Conservation (phyloP, 371 early-diverging fungal genomes). For the Phascolomyces articulosus region DNA sequence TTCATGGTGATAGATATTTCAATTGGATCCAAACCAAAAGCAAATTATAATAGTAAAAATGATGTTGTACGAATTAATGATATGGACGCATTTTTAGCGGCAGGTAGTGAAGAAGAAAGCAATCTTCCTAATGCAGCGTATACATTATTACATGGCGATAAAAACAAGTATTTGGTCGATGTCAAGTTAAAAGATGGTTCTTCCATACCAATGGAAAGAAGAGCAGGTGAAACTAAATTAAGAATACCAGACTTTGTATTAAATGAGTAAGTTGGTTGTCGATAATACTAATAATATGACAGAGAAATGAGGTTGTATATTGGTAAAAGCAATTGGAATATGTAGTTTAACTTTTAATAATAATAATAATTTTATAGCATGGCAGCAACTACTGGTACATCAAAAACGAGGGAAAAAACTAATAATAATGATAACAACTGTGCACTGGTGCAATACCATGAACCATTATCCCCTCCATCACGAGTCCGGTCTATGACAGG, state of each 20-base stretch:
- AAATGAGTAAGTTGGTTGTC: neutral
- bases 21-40: neutral
- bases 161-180: neutral
- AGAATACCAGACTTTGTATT: conserved; percentile 13
- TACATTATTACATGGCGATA: neutral
- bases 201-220: conserved; percentile 8
- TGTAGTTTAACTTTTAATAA: neutral
- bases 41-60: neutral
- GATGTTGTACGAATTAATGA: conserved; percentile 3
- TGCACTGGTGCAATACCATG: neutral
- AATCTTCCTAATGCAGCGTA: neutral
- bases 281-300: too few species aligned
- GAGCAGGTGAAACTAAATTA: conserved; percentile 2
- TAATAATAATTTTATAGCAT: too few species aligned
- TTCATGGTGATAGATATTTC: neutral
- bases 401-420: neutral
- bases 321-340: too few species aligned
- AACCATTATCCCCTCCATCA: too few species aligned
- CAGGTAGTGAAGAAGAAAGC: neutral
- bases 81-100: conserved; percentile 8
- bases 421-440: neutral
- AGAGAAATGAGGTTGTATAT: too few species aligned
- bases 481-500: neutral
- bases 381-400: neutral
- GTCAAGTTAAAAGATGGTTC: conserved; percentile 5